Evolutionary conservation across 1,284 basidiomycete species (phyloP).

Genomic region (Pascua guehoae): DNA sequence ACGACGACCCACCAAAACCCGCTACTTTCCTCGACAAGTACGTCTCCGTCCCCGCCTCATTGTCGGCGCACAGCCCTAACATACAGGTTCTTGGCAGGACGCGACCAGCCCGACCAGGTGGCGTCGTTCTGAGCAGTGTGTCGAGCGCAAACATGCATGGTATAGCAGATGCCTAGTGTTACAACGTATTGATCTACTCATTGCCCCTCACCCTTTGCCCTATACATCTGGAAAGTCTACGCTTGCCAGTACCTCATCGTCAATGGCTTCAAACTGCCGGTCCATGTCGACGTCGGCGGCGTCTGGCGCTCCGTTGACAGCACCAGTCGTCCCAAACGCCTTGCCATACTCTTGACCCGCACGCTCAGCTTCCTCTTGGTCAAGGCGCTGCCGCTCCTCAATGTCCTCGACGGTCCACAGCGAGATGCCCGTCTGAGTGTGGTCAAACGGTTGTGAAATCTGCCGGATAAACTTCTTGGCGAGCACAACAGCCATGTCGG

Average conservation of each 20-base stretch:
- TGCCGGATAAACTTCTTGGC: constrained; percentile 96
- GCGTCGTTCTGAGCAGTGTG: constrained; percentile 32
- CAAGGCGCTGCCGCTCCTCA: constrained; percentile 40
- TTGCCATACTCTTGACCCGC: constrained; percentile 24
- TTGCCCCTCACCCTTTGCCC: too few species aligned
- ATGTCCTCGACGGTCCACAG: constrained; percentile 70
- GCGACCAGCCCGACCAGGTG: constrained; percentile 47
- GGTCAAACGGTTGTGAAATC: constrained; percentile 94
- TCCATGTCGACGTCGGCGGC: constrained; percentile 27
- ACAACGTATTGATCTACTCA: constrained; percentile 7
- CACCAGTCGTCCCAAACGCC: constrained; percentile 18
- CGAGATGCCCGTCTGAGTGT: constrained; percentile 89
- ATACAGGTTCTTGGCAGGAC: constrained; percentile 40
- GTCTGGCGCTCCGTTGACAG: constrained; percentile 10
- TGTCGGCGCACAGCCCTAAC: neutral
- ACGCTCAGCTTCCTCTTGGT: constrained; percentile 35
- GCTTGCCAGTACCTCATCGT: constrained; percentile 36
- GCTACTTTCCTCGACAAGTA: constrained; percentile 49
- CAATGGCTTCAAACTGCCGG: constrained; percentile 23
- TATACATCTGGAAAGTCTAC: constrained; percentile 33
- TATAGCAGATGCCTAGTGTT: constrained; percentile 13
- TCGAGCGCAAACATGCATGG: constrained; percentile 16
- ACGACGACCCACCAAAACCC: constrained; percentile 43
- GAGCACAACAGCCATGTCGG: constrained; percentile 94
- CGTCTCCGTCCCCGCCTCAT: too few species aligned